These are phyloP conservation scores for Pueraria montana DNA, from an alignment of 306 rosid species.

Conservation along the genomic window DNA sequence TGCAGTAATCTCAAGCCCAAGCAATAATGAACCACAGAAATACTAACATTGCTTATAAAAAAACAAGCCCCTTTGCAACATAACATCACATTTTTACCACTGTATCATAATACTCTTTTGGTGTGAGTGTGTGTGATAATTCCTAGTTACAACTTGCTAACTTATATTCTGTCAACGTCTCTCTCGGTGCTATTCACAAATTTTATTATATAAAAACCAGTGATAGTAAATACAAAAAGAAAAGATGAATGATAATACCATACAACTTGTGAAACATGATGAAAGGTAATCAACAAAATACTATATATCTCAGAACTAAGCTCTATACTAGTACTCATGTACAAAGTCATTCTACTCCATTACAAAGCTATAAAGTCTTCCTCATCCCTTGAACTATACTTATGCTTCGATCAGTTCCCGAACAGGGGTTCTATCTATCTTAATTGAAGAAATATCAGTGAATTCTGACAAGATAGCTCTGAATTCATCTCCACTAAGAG, in stretches of 20 bases:
- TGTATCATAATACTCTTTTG: no score
- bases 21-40: no score
- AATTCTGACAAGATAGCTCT: slow-evolving; percentile 72
- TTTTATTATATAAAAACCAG: background rate
- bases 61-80: no score
- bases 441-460: slow-evolving; percentile 52
- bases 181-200: no score
- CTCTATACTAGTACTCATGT: background rate
- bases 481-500: slow-evolving; percentile 75
- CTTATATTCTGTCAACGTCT: no score
- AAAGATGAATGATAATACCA: background rate
- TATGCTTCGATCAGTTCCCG: slow-evolving; percentile 63
- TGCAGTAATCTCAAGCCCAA: no score
- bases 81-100: no score
- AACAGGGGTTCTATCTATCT: slow-evolving; percentile 44
- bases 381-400: background rate
- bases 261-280: background rate
- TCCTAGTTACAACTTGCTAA: no score
- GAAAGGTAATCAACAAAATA: background rate
- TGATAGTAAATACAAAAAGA: background rate
- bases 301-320: background rate
- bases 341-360: background rate
- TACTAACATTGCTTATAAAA: no score
- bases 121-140: no score
- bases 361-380: background rate